Conservation (phyloP, 306 rosid species). For the Cajanus cajan region DNA sequence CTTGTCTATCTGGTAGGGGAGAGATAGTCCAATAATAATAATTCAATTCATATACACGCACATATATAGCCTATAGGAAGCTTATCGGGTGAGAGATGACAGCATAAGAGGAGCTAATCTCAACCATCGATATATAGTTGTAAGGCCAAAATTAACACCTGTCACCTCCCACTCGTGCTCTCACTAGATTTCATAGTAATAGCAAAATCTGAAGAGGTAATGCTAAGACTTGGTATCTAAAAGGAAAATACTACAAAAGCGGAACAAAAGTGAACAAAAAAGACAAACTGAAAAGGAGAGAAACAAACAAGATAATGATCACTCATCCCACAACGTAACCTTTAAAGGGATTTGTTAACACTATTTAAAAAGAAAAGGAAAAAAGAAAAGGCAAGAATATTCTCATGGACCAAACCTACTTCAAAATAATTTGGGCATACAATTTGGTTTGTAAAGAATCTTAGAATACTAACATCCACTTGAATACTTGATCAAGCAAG, state of each 20-base stretch:
- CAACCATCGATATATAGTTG: background rate
- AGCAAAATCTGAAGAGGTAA: background rate
- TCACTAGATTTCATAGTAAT: background rate
- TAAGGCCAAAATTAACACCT: too few relatives aligned
- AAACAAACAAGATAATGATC: background rate
- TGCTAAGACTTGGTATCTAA: background rate
- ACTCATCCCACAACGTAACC: background rate
- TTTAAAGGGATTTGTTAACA: background rate
- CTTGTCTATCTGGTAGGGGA: too few relatives aligned
- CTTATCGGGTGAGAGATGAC: background rate
- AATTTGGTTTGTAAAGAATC: background rate
- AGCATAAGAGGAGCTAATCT: background rate
- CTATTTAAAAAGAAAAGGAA: background rate
- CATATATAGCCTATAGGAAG: background rate
- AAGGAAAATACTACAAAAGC: background rate
- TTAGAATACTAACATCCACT: background rate
- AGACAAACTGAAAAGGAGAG: background rate
- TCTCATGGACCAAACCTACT: background rate
- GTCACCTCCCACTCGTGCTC: too few relatives aligned
- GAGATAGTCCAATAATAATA: too few relatives aligned
- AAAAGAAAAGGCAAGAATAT: background rate
- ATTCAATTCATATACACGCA: too few relatives aligned
- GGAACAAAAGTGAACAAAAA: background rate
- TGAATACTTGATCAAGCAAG: conserved; percentile 19
- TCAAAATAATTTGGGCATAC: background rate